A percentile compares a stretch with the other conserved stretches of the same genome.
Evolutionary conservation across 345 rosid species (phyloP).

Genomic region (Populus pruinosa): DNA sequence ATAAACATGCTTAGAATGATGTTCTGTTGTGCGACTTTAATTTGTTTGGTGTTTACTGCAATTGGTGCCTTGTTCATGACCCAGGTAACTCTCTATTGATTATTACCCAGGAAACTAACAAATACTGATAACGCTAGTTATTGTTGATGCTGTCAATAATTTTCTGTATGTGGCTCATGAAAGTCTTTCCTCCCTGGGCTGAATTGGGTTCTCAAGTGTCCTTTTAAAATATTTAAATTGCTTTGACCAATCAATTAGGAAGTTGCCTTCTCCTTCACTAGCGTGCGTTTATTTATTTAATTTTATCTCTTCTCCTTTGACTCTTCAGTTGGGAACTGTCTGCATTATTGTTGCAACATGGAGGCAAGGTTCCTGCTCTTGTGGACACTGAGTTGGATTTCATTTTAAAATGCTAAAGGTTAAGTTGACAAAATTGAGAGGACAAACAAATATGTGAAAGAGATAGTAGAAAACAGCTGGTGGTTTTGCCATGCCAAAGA

Average conservation of each 20-base stretch:
- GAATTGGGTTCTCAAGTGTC: not conserved
- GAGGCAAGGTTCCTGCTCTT: not conserved
- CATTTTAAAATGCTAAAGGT: not conserved
- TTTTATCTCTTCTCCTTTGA: not conserved
- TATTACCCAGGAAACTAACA: not conserved
- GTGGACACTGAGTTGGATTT: not conserved
- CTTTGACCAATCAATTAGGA: not conserved
- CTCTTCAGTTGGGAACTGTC: not conserved
- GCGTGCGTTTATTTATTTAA: not conserved
- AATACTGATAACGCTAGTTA: not conserved
- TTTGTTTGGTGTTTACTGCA: not conserved
- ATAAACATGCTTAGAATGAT: slow-evolving; percentile 1
- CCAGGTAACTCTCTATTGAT: not conserved
- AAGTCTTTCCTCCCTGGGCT: not conserved
- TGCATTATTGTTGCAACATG: not conserved
- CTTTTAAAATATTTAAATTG: not conserved
- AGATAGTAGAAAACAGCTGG: not conserved
- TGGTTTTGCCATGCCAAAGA: not conserved
- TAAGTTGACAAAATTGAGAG: not conserved
- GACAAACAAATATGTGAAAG: not conserved
- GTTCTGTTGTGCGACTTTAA: not conserved
- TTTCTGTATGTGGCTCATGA: not conserved
- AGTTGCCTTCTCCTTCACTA: not conserved
- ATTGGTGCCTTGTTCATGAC: not conserved
- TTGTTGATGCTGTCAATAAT: not conserved